Evolutionary conservation across 306 rosid genomes (phyloP).

Genomic region (Sesbania bispinosa): DNA sequence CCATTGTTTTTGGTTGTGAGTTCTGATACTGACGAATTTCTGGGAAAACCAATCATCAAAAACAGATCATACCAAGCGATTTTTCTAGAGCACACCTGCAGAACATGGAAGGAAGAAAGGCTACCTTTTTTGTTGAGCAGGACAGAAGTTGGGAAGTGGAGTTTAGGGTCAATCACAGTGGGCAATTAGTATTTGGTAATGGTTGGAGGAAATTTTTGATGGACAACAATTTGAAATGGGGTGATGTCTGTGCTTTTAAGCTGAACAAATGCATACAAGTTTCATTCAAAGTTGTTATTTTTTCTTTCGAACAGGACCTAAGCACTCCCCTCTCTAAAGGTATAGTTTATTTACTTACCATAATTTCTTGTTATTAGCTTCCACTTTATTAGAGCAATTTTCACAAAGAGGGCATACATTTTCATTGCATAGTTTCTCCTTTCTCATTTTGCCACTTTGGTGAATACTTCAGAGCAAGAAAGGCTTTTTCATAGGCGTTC

Average conservation of each 20-base stretch:
- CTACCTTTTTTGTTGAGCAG: background rate
- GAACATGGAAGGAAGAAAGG: background rate
- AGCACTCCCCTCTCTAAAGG: background rate
- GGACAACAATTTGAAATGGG: background rate
- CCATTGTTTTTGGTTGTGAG: too few species aligned
- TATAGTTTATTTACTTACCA: background rate
- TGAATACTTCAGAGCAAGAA: background rate
- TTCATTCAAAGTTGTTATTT: slow-evolving; percentile 18
- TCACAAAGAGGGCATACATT: too few species aligned
- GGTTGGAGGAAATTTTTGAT: slow-evolving; percentile 8
- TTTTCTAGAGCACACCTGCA: background rate
- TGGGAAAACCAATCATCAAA: background rate
- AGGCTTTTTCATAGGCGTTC: background rate
- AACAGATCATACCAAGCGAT: background rate
- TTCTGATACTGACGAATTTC: background rate
- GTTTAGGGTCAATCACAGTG: background rate
- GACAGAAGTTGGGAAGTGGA: background rate
- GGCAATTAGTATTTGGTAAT: background rate
- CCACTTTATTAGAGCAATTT: too few species aligned
- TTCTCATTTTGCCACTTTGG: background rate
- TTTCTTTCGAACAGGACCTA: background rate
- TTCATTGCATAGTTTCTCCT: too few species aligned
- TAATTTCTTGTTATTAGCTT: background rate
- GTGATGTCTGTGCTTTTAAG: slow-evolving; percentile 27
- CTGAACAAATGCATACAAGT: background rate